These are phyloP conservation scores for Monosporascus sp. DNA, from an alignment of 2,329 filamentous ascomycete species.

Conservation along the genomic window DNA sequence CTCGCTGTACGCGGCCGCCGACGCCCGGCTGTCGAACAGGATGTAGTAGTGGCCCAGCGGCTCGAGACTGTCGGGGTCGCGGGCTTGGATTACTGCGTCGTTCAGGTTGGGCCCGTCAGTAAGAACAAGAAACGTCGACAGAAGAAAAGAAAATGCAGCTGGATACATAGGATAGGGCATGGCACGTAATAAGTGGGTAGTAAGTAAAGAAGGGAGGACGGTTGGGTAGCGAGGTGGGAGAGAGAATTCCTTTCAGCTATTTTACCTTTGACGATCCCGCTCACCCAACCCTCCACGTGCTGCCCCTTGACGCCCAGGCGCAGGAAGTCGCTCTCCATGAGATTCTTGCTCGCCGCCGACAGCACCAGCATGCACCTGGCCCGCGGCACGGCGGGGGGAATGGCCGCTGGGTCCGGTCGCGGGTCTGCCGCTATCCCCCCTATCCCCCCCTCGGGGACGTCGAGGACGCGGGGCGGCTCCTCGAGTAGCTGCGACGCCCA, in stretches of 20 bases:
- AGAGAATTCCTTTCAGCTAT: not conserved
- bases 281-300: conserved; percentile 64
- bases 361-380: conserved; percentile 46
- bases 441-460: conserved; percentile 3
- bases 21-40: conserved; percentile 55
- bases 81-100: conserved; percentile 53
- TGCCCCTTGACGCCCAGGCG: conserved; percentile 56
- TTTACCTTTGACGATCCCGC: conserved; percentile 53
- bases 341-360: conserved; percentile 49
- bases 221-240: too few relatives aligned
- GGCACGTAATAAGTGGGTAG: too few relatives aligned
- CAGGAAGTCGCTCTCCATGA: conserved; percentile 65
- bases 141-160: not conserved
- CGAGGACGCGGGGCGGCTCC: conserved; percentile 4
- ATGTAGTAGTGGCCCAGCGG: conserved; percentile 63
- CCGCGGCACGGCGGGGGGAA: conserved; percentile 4
- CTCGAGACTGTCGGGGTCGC: conserved; percentile 57
- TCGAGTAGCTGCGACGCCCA: conserved; percentile 15
- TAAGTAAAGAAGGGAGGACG: too few relatives aligned
- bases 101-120: conserved; percentile 4
- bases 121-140: conserved; percentile 3
- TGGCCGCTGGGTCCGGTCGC: conserved; percentile 1
- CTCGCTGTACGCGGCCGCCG: conserved; percentile 56
- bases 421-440: not conserved
- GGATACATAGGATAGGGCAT: not conserved